Evolutionary conservation across 1,284 basidiomycete genomes (phyloP), one percentile per base, ranked within the genome.

Genomic region (Tausonia pullulans): DNA sequence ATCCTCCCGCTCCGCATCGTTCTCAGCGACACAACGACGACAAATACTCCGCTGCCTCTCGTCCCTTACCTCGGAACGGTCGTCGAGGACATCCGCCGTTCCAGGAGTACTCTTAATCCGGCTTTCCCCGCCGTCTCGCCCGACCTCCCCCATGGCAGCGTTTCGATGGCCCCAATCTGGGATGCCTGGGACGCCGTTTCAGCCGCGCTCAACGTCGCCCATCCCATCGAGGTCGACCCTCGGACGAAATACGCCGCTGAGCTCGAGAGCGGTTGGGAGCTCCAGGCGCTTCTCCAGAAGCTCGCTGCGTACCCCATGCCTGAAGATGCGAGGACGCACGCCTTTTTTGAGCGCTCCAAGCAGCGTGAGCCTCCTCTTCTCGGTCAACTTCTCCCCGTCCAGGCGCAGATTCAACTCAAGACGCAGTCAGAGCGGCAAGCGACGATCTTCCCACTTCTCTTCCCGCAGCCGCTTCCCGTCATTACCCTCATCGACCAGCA

Each of bases 391-490:
- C 27, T 27, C 27, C 27, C 27, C 27, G 27, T 27, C 27, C 27
- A 27, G 2, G 27, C 27, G 27, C 27, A 27, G 27, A 27, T 27
- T 27, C 27, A 27, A 27, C 27, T 27, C 27, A 27, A 27, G 27
- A 27, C 27, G 27, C 27, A 27, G 27, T 1, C 27, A 2, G 27
- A 27, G 27, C 27, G 27, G 27, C 27, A 27, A 27, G 27, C 82
- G 48, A 80, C 82, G 0, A 77, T 88, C 9, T 74, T 84, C 9
- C 87, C 87, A 2, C 78, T 89, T 10, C 76, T 88, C 14, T 89
- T 90, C 74, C 81, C 84, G 0, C 87, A 90, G 66, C 80, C 85
- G 2, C 75, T 88, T 1, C 86, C 87, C 0, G 79, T 81, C 0
- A 73, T 87, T 40, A 79, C 81, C 1, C 80, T 89, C 65, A 76